These are phyloP conservation scores for Mycena galericulata DNA, from an alignment of 768 basidiomycete genomes.

Conservation along the genomic window DNA sequence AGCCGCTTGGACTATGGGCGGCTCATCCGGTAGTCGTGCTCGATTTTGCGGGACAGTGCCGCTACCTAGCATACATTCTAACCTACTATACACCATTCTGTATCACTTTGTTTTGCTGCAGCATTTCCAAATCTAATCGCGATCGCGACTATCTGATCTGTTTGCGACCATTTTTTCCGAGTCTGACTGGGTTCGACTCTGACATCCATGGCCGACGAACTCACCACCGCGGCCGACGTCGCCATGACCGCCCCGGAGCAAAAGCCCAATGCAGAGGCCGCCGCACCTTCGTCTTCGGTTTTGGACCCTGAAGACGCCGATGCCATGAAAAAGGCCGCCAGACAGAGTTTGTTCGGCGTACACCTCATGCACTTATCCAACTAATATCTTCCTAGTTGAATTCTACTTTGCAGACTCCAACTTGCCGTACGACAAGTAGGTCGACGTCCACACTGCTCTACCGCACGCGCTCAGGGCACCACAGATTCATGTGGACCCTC, in stretches of 20 bases:
- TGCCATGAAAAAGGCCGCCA: slow-evolving; percentile 60
- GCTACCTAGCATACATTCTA: slow-evolving; percentile 24
- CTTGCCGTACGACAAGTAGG: slow-evolving; percentile 89
- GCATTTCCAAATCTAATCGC: neutral
- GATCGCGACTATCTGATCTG: slow-evolving; percentile 15
- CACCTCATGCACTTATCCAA: neutral
- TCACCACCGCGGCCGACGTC: slow-evolving; percentile 19
- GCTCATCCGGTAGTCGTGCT: slow-evolving; percentile 60
- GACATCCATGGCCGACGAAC: slow-evolving; percentile 25
- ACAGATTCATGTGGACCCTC: slow-evolving; percentile 94
- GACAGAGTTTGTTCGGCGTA: slow-evolving; percentile 61
- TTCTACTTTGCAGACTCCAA: slow-evolving; percentile 99
- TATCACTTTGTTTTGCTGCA: slow-evolving; percentile 23
- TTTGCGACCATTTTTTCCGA: slow-evolving; percentile 18
- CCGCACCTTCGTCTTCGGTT: neutral
- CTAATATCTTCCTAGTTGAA: slow-evolving; percentile 69
- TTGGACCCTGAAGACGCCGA: slow-evolving; percentile 49
- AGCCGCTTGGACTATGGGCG: slow-evolving; percentile 64
- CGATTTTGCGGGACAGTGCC: slow-evolving; percentile 23
- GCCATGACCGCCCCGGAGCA: slow-evolving; percentile 15
- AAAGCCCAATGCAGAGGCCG: neutral
- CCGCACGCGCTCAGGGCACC: neutral
- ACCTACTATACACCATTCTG: slow-evolving; percentile 10
- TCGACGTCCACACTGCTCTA: neutral
- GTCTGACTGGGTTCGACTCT: slow-evolving; percentile 15